Percentiles rank a stretch among this genome's conserved stretches.
These are phyloP conservation scores for Asterionellopsis glacialis DNA, from an alignment of 108 stramenopile genomes.

Conservation along the genomic window DNA sequence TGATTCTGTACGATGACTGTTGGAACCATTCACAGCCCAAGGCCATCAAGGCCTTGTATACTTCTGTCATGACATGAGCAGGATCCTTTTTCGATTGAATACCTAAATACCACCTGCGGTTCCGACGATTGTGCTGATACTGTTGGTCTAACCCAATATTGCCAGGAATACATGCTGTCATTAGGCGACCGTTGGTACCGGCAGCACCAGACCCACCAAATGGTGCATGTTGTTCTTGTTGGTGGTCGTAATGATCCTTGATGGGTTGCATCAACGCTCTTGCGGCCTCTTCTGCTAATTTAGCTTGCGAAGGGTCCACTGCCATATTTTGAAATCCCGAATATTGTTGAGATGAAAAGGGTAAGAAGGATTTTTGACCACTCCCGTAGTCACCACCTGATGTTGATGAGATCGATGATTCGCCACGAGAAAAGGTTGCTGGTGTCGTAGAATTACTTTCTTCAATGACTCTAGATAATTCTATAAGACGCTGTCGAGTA, in stretches of 20 bases:
- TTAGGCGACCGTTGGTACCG: conserved; percentile 62
- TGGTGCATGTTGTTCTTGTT: conserved; percentile 14
- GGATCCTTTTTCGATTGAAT: conserved; percentile 99
- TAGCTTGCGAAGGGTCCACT: conserved; percentile 9
- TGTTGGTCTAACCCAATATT: conserved; percentile 89
- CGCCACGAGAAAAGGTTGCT: conserved; percentile 82
- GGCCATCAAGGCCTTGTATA: conserved; percentile 94
- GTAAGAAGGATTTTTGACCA: conserved; percentile 5
- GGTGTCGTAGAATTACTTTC: conserved; percentile 87
- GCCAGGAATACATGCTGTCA: conserved; percentile 86
- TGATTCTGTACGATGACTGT: conserved; percentile 88
- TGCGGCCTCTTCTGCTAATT: conserved; percentile 78
- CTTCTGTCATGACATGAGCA: conserved; percentile 98
- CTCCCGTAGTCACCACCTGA: conserved; percentile 57
- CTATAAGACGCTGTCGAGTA: conserved; percentile 90
- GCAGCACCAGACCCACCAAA: neutral
- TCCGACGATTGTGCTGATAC: conserved; percentile 81
- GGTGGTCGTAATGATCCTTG: too few relatives aligned
- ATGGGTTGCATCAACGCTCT: conserved; percentile 62
- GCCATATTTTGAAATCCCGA: conserved; percentile 14
- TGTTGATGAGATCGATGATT: conserved; percentile 65
- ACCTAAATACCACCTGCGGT: conserved; percentile 96
- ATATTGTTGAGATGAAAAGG: neutral
- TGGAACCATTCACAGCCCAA: conserved; percentile 94
- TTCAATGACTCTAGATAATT: conserved; percentile 83